Evolutionary conservation across 805 yeast genomes (phyloP).

Genomic region (Cyberlindnera euphorbiiphila): DNA sequence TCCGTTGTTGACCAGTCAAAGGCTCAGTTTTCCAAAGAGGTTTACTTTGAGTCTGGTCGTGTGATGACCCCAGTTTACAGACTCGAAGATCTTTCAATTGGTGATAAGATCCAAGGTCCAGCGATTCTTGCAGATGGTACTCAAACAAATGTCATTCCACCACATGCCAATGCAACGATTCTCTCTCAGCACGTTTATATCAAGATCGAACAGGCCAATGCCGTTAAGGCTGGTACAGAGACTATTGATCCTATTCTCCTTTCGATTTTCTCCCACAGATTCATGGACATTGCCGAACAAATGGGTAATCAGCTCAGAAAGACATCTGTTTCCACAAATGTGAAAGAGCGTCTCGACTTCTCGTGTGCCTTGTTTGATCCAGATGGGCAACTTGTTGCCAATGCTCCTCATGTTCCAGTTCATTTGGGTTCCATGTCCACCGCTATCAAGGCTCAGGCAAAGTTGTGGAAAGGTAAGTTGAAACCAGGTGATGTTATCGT

Average conservation of each 20-base stretch:
- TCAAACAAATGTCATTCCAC: slow-evolving; percentile 70
- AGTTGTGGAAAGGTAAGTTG: slow-evolving; percentile 59
- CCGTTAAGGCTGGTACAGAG: slow-evolving; percentile 26
- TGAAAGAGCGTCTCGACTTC: slow-evolving; percentile 78
- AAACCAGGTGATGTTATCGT: slow-evolving; percentile 72
- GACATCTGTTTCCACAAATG: slow-evolving; percentile 78
- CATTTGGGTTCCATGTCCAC: slow-evolving; percentile 86
- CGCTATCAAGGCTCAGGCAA: slow-evolving; percentile 64
- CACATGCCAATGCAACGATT: slow-evolving; percentile 52
- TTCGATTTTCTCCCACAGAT: slow-evolving; percentile 77
- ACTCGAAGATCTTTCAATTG: slow-evolving; percentile 49
- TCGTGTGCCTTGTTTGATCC: slow-evolving; percentile 81
- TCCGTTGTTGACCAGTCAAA: slow-evolving; percentile 25
- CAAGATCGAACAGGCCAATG: slow-evolving; percentile 19
- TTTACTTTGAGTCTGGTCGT: slow-evolving; percentile 55
- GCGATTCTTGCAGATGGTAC: slow-evolving; percentile 39
- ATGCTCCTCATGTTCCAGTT: slow-evolving; percentile 87
- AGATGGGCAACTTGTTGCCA: slow-evolving; percentile 76
- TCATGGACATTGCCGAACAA: slow-evolving; percentile 89
- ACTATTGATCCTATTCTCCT: slow-evolving; percentile 64
- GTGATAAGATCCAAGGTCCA: slow-evolving; percentile 60
- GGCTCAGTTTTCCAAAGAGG: slow-evolving; percentile 37
- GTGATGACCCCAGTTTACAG: slow-evolving; percentile 50
- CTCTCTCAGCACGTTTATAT: slow-evolving; percentile 62
- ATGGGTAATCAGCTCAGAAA: slow-evolving; percentile 80